Conservation (phyloP, 2,329 filamentous ascomycete genomes). For the Diplocarpon rosae region DNA sequence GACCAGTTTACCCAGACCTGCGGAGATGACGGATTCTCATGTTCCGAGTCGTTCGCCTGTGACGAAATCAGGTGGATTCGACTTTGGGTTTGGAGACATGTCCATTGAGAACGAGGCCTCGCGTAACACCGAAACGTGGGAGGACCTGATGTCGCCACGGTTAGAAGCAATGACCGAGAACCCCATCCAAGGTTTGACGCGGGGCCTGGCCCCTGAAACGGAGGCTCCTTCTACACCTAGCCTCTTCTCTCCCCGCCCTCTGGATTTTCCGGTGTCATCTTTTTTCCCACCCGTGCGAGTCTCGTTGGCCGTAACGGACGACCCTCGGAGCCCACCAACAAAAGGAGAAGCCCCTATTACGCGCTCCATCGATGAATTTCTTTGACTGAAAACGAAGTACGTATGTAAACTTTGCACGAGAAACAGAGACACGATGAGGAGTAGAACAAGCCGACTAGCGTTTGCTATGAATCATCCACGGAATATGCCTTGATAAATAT, state of each 20-base stretch:
- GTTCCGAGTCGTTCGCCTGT: conserved; percentile 12
- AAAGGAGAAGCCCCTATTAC: conserved; percentile 65
- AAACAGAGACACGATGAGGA: background rate
- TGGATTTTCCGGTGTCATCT: conserved; percentile 61
- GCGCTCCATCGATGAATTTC: conserved; percentile 65
- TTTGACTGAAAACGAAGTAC: conserved; percentile 36
- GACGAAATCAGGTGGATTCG: conserved; percentile 18
- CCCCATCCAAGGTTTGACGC: conserved; percentile 21
- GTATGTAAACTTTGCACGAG: background rate
- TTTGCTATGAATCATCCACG: too few species aligned
- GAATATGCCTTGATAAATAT: too few species aligned
- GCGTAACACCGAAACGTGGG: conserved; percentile 17
- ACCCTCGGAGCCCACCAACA: conserved; percentile 66
- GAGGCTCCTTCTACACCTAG: conserved; percentile 18
- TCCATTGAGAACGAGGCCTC: conserved; percentile 7
- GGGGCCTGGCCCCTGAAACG: conserved; percentile 11
- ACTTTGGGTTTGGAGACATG: conserved; percentile 22
- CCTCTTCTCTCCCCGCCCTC: conserved; percentile 56
- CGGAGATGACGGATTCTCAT: conserved; percentile 9
- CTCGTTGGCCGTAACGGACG: conserved; percentile 30
- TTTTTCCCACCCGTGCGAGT: conserved; percentile 38
- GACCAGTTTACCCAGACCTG: conserved; percentile 6
- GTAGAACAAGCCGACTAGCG: background rate
- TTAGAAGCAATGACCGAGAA: conserved; percentile 26
- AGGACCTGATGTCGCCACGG: conserved; percentile 25